phyloP scores from a whole-genome alignment of 139 green algal genomes.

The Chlorella sp. region DNA sequence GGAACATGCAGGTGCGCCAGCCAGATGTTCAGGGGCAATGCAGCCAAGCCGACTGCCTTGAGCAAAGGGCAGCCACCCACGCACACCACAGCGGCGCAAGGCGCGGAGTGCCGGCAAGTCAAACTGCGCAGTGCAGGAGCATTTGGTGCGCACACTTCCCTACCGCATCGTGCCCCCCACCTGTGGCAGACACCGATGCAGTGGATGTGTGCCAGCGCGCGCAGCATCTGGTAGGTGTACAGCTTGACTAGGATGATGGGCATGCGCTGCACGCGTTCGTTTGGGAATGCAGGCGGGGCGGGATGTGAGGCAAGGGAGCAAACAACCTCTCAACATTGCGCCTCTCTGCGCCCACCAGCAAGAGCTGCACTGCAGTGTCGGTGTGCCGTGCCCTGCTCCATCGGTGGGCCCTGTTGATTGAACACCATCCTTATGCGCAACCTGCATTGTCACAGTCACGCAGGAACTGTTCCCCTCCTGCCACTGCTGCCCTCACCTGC shows the following conservation, averaged over 20 bases:
- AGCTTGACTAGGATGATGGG: constrained; percentile 94
- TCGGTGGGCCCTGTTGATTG: no score
- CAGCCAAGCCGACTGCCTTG: background rate
- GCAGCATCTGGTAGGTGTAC: constrained; percentile 94
- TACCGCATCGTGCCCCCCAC: background rate
- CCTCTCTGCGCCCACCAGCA: no score
- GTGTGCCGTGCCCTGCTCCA: no score
- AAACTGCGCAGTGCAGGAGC: no score
- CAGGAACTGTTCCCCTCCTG: no score
- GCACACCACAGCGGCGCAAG: background rate
- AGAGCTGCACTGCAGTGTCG: no score
- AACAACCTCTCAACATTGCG: background rate
- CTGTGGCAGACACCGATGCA: constrained; percentile 89
- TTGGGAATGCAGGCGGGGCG: background rate
- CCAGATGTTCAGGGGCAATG: background rate
- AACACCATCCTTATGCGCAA: no score
- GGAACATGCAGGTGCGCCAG: background rate
- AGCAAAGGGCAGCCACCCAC: background rate
- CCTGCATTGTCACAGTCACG: no score
- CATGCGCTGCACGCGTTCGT: constrained; percentile 74
- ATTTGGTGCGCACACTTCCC: background rate
- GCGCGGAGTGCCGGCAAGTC: no score
- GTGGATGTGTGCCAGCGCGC: constrained; percentile 88
- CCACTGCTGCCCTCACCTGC: constrained; percentile 18
- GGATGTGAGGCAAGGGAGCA: background rate